Conservation (phyloP, 208 protist genomes). For the Ichthyophonus hoferi region DNA sequence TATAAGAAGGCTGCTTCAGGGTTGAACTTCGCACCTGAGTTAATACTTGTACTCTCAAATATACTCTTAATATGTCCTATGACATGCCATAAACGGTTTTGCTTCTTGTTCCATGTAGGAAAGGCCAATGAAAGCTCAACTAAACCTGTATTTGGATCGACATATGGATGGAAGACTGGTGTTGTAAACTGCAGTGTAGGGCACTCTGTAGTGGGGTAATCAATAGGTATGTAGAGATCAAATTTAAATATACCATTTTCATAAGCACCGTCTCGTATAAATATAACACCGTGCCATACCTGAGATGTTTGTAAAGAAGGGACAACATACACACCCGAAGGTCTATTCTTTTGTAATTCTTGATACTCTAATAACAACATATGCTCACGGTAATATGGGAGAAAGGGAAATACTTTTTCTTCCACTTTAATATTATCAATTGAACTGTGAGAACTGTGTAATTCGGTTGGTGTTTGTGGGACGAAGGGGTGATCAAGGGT, state of each 20-base stretch:
- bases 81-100: neutral
- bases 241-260: slow-evolving; percentile 17
- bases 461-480: too few species aligned
- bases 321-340: neutral
- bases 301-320: neutral
- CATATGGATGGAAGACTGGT: slow-evolving; percentile 1
- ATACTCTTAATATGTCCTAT: neutral
- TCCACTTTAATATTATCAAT: too few species aligned
- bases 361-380: neutral
- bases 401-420: neutral
- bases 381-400: neutral
- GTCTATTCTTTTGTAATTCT: neutral
- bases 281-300: slow-evolving; percentile 29
- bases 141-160: neutral
- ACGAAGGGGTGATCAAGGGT: too few species aligned
- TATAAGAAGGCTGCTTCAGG: neutral
- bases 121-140: neutral
- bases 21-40: neutral
- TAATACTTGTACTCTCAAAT: neutral
- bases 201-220: neutral
- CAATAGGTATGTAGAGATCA: slow-evolving; percentile 25
- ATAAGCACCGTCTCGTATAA: slow-evolving; percentile 1
- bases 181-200: slow-evolving; percentile 15
- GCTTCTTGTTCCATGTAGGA: neutral
- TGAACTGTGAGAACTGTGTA: too few species aligned